These are phyloP conservation scores for Pythium scleroteichum DNA, from an alignment of 352 stramenopile species.

Conservation along the genomic window DNA sequence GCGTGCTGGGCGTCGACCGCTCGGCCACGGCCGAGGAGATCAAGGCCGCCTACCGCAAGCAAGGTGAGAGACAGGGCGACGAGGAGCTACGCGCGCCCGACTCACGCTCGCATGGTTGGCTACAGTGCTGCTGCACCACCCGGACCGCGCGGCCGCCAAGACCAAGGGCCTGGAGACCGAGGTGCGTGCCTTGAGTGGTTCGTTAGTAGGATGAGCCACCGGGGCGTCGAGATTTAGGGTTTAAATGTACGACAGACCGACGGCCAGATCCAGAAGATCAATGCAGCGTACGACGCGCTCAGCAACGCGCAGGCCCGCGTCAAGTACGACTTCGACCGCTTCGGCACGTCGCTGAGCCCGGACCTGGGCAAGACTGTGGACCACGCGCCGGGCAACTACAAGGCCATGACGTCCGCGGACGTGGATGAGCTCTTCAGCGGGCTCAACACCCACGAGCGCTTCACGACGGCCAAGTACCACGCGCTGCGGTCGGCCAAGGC, in stretches of 20 bases:
- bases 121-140: slow-evolving; percentile 69
- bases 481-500: slow-evolving; percentile 51
- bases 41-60: slow-evolving; percentile 75
- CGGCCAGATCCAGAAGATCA: slow-evolving; percentile 64
- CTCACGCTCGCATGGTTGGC: too few species aligned
- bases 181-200: slow-evolving; percentile 13
- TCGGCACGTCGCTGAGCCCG: slow-evolving; percentile 51
- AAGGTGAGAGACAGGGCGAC: slow-evolving; percentile 34
- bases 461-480: slow-evolving; percentile 78
- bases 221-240: too few species aligned
- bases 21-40: slow-evolving; percentile 69
- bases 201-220: too few species aligned
- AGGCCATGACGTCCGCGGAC: slow-evolving; percentile 66
- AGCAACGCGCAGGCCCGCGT: slow-evolving; percentile 47
- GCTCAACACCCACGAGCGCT: slow-evolving; percentile 73
- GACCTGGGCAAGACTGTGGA: slow-evolving; percentile 32
- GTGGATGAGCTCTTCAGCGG: slow-evolving; percentile 76
- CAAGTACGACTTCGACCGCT: slow-evolving; percentile 75
- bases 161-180: slow-evolving; percentile 16
- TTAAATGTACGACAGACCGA: too few species aligned
- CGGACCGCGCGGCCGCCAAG: slow-evolving; percentile 51
- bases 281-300: slow-evolving; percentile 72
- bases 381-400: slow-evolving; percentile 48
- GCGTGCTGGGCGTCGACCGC: slow-evolving; percentile 61
- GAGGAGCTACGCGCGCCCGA: not conserved